Base-by-base conservation (phyloP, 441 rosid genomes). In the Metrosideros polymorpha region DNA sequence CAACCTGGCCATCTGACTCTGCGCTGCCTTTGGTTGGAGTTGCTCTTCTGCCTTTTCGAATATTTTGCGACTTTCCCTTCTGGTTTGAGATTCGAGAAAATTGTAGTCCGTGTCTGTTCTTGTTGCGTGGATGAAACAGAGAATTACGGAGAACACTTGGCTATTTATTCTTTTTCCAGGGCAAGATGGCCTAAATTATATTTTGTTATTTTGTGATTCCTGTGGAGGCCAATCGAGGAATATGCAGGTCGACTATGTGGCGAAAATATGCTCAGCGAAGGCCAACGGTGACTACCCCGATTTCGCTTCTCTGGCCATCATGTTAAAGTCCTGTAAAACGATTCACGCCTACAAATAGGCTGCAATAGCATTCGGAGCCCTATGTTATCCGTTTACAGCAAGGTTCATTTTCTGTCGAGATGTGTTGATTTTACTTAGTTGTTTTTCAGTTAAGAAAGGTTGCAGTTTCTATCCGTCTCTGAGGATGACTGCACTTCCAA, bases 181-280 rank as follows among this genome's bases (percentile, higher is more conserved):
- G n/a, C n/a, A n/a, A n/a, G n/a, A n/a, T n/a, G n/a, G n/a, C n/a
- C n/a, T n/a, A n/a, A n/a, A n/a, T n/a, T n/a, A n/a, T n/a, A n/a
- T n/a, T n/a, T n/a, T n/a, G n/a, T n/a, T n/a, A n/a, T n/a, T n/a
- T n/a, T n/a, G n/a, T n/a, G n/a, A n/a, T n/a, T n/a, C n/a, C n/a
- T n/a, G n/a, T n/a, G n/a, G n/a, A n/a, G n/a, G n/a, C 86, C 90
- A 7, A 83, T 93, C 7, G 89, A 92, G 51, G 95, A 93, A 9
- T 94, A 92, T 85, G 94, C 54, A 86, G 84, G 94, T 95, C 87
- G 84, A 88, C 55, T 53, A 66, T 82, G 84, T 94, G 51, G 96
- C 96, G 27, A 59, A 92, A 85, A 89, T 95, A 63, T 95, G 98
- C 90, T 84, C 89, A 84, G 87, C 90, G 22, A 94, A 92, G 82